These are phyloP conservation scores for Alternaria infectoria DNA, from an alignment of 2,329 filamentous ascomycete species.

Conservation along the genomic window DNA sequence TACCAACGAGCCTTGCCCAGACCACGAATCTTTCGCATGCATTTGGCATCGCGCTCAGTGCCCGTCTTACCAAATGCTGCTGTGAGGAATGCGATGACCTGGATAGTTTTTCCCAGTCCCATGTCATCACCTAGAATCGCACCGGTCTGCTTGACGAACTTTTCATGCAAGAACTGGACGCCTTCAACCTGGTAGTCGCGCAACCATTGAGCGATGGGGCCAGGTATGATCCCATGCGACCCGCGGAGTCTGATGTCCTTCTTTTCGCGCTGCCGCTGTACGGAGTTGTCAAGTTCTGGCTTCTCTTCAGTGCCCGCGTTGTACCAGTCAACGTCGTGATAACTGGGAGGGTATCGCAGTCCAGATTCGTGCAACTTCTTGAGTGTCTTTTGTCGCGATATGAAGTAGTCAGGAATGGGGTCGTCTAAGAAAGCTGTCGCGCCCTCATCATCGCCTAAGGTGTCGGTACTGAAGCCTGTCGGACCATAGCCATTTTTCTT, in stretches of 20 bases:
- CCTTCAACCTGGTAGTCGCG: conserved; percentile 91
- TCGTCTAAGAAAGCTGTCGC: conserved; percentile 63
- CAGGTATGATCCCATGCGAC: conserved; percentile 83
- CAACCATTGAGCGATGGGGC: conserved; percentile 87
- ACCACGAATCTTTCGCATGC: conserved; percentile 84
- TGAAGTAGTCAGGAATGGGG: conserved; percentile 58
- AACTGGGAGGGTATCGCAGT: conserved; percentile 78
- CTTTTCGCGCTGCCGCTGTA: conserved; percentile 73
- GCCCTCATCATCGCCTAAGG: conserved; percentile 48
- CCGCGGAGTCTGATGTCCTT: conserved; percentile 76
- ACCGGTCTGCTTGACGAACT: conserved; percentile 90
- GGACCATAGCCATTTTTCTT: conserved; percentile 20
- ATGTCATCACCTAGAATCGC: conserved; percentile 95
- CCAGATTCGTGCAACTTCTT: conserved; percentile 72
- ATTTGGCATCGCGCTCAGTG: conserved; percentile 81
- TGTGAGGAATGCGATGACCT: conserved; percentile 90
- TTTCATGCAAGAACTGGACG: conserved; percentile 81
- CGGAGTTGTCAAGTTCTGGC: conserved; percentile 66
- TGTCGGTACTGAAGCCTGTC: conserved; percentile 28
- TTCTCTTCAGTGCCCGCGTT: conserved; percentile 65
- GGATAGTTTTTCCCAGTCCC: conserved; percentile 96
- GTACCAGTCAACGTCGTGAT: conserved; percentile 76
- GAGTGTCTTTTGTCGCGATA: conserved; percentile 68
- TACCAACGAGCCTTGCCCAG: conserved; percentile 71
- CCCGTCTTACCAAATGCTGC: conserved; percentile 94